Base-by-base conservation (phyloP, 768 basidiomycete genomes). In the Serendipita vermifera region DNA sequence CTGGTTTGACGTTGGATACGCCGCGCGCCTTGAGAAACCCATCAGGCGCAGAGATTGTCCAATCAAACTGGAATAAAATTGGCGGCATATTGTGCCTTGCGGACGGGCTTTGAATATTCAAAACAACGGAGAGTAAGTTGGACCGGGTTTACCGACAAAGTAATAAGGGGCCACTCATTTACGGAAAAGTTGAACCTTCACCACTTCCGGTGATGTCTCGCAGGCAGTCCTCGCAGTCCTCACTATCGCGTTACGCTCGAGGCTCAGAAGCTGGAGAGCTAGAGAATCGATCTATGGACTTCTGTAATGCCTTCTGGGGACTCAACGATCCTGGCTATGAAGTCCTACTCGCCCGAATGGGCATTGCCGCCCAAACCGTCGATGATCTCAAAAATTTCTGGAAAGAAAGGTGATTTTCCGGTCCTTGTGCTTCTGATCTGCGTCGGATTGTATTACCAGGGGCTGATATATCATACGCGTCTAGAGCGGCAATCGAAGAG, bases 281-380 rank as follows among this genome's bases (percentile, higher is more conserved):
- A 27, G 62, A 68, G 3, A 64, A 66, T 61, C 75, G 78, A 57
- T 80, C 81, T 7, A 69, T 82, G 63, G 90, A 96, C 71, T 97
- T 92, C 70, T 98, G 93, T 69, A 99, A 98, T 70, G 80, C 90
- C 2, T 98, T 98, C 72, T 98, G 96, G 96, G 90, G 90, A 9
- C 62, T 76, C 17, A 79, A 75, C 27, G 91, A 96, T 73, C 84
- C 77, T 35, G 92, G 92, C 14, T 90, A 88, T 59, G 89, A 94
- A 63, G 89, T 93, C 40, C 74, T 97, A 31, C 86, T 89, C 66
- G 84, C 90, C 31, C 78, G 90, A 59, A 86, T 94, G 82, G 77
- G 90, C 6, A 89, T 88, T 17, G 87, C 86, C 13, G 68, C 77
- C 15, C 77, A 87, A 67, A 92, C 91, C 1, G 80, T 87, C 72